Evolutionary conservation across 495 filamentous ascomycete species (phyloP), one percentile per base, ranked within the genome.

Genomic region (Penicillium nucicola): DNA sequence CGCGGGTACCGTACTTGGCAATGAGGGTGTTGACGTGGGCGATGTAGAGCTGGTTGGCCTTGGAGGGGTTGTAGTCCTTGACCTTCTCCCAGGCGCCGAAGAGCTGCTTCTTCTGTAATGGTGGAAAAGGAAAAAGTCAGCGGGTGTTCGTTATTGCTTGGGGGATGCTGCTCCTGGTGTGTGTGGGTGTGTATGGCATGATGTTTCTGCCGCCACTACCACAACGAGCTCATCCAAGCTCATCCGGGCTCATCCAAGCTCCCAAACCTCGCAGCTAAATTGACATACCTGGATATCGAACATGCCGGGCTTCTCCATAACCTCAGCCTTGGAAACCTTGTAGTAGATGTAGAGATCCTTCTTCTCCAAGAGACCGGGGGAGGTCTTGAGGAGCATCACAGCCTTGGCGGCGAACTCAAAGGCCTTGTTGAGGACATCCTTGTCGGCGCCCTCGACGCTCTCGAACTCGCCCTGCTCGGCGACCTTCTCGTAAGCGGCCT

Each of bases 21-120:
- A 92, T 90, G 65, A 92, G 64, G 54, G 61, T 61, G 68, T 87
- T 82, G 50, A 92, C 83, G 52, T 84, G 64, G 66, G 77, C 66
- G 57, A 93, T 84, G 68, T 96, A 96, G 52, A 80, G 72, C 63
- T 80, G 79, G 82, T 92, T 83, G 8, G 89, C 88, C 47, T 85
- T 66, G 53, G 80, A 73, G 34, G 75, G 48, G 39, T 72, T 79
- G 42, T 84, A 66, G 42, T 77, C 77, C 42, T 84, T 79, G 49
- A 83, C 50, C 49, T 80, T 77, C 67, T 85, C 64, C 89, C 89
- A 96, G 15, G 84, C 84, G 30, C 77, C 77, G 74, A 82, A 79
- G 78, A 92, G 93, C 54, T 83, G 83, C 73, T 90, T 92, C 68
- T 71, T 82, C 89, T 95, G 42, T 56, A 55, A 5, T 22, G 8